Evolutionary conservation across 2,329 filamentous ascomycete genomes (phyloP), one percentile per base, ranked within the genome.

Genomic region (Arthroderma uncinatum): DNA sequence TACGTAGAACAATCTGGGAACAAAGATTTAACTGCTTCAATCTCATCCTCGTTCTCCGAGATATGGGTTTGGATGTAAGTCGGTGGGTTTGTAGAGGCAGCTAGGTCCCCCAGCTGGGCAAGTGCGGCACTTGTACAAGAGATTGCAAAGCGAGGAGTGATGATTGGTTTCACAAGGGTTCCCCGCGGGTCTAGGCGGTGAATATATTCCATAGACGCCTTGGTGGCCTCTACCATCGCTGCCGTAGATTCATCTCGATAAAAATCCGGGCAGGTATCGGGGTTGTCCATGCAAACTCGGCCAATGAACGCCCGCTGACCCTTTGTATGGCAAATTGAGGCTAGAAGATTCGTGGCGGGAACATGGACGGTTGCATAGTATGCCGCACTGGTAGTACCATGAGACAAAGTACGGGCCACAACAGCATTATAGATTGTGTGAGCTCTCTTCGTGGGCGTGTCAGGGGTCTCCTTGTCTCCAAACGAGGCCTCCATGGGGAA

Each of bases 321-420:
- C 25, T 82, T 75, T 0, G 74, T 68, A n/a, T 88, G 78, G 66
- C 92, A 96, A 16, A 96, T 81, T 62, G 89, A 83, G 0, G 91
- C 87, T 4, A 98, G 84, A 6, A 95, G 79, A 68, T 95, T 96
- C n/a, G 93, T 98, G 1, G 90, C 83, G 0, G 82, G 78, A 1
- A 95, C 87, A 69, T 95, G 85, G 61, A 89, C 83, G 25, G 93
- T 97, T 58, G 92, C 92, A 70, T 87, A 97, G 78, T 97, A 97
- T n/a, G 89, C 82, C 4, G 90, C 90, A 9, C 88, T 93, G 0
- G 93, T 98, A 8, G 93, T 98, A 61, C 93, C 93, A 68, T 96
- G 84, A 21, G 88, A 81, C 9, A 98, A 81, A 0, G 90, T 95
- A 50, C 88, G 83, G 30, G 82, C 78, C 61, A 98, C 82, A 62